Conservation (phyloP, 169 alveolate genomes). For the Plasmodium gallinaceum region DNA sequence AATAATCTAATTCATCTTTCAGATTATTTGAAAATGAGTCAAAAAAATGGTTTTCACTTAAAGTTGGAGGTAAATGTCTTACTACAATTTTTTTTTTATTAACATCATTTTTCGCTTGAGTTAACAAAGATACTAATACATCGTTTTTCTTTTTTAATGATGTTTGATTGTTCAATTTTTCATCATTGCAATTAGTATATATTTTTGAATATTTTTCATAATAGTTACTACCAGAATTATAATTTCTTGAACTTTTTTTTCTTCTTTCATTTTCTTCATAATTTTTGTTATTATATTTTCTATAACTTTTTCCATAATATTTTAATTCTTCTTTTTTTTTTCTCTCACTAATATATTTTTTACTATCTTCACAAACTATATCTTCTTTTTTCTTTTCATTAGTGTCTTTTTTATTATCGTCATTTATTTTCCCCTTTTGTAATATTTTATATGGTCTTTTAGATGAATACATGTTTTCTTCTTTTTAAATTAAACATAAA, state of each 20-base stretch:
- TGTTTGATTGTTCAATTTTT: constrained; percentile 12
- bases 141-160: constrained; percentile 32
- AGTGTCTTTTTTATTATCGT: constrained; percentile 14
- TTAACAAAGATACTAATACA: constrained; percentile 53
- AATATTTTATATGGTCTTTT: constrained; percentile 74
- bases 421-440: constrained; percentile 22
- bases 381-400: constrained; percentile 34
- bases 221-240: constrained; percentile 29
- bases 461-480: constrained; percentile 43
- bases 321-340: constrained; percentile 24
- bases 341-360: constrained; percentile 20
- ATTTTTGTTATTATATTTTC: constrained; percentile 12
- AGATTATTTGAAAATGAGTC: constrained; percentile 69
- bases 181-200: constrained; percentile 8
- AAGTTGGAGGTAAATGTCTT: constrained; percentile 76
- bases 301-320: constrained; percentile 14
- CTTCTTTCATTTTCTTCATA: constrained; percentile 24
- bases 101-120: constrained; percentile 28
- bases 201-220: constrained; percentile 12
- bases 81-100: constrained; percentile 68
- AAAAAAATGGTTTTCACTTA: constrained; percentile 66
- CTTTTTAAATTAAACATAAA: background rate
- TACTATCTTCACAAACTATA: constrained; percentile 1
- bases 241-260: constrained; percentile 12
- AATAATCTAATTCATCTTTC: constrained; percentile 77